A percentile compares a stretch with the other conserved stretches of the same genome.
Evolutionary conservation across 2,329 filamentous ascomycete genomes (phyloP).

Genomic region (Epichloe gansuensis): DNA sequence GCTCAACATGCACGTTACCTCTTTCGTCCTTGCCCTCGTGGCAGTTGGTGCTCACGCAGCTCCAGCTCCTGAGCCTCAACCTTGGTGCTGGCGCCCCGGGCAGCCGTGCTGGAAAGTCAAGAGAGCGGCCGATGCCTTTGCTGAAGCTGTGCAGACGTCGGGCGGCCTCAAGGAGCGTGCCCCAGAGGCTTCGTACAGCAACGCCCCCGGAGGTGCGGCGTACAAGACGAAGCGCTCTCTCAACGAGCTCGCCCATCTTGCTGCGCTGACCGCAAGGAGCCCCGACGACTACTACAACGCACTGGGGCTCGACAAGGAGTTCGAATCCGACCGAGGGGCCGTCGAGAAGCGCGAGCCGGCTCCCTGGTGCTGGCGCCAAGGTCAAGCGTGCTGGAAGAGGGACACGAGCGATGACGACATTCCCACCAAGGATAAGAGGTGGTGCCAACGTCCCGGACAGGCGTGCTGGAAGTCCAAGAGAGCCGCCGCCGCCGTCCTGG

Average conservation of each 20-base stretch:
- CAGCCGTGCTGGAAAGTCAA: constrained; percentile 15
- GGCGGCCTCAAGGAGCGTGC: constrained; percentile 16
- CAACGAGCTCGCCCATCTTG: constrained; percentile 25
- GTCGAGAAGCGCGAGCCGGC: constrained; percentile 12
- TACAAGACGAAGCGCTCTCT: constrained; percentile 26
- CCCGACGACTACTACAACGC: constrained; percentile 20
- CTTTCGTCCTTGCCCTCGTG: constrained; percentile 27
- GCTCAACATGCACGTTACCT: constrained; percentile 3
- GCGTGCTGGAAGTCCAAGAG: constrained; percentile 27
- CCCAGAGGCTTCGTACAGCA: constrained; percentile 16
- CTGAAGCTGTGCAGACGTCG: constrained; percentile 13
- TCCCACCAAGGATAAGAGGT: constrained; percentile 16
- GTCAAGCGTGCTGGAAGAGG: constrained; percentile 29
- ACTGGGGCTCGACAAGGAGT: constrained; percentile 18
- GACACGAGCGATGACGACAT: background rate
- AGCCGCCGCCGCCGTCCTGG: constrained; percentile 24
- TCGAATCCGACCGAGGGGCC: constrained; percentile 10
- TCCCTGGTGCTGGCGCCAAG: constrained; percentile 22
- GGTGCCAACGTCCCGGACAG: background rate
- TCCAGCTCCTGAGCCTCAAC: constrained; percentile 6
- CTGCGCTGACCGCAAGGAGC: constrained; percentile 19
- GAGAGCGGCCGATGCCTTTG: constrained; percentile 14
- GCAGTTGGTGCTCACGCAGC: constrained; percentile 25
- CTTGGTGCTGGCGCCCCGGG: constrained; percentile 18
- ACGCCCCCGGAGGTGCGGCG: constrained; percentile 23